Conservation (phyloP, 306 rosid species). For the Astragalus membranaceus region DNA sequence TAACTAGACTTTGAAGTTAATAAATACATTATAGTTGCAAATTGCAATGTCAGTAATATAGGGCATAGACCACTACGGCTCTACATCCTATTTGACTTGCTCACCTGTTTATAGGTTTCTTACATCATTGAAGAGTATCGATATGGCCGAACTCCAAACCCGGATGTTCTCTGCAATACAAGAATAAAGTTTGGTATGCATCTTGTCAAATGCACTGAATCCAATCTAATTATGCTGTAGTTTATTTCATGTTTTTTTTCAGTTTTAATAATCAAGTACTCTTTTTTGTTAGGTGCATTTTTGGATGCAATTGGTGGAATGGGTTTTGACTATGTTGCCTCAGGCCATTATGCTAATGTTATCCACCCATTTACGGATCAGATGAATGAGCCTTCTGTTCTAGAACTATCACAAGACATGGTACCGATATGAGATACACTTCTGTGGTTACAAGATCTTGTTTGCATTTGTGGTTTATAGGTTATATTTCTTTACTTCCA, state of each 20-base stretch:
- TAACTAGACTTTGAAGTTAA: too few species aligned
- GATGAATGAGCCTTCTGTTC: too few species aligned
- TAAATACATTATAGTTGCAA: too few species aligned
- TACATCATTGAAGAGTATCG: conserved; percentile 81
- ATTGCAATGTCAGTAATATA: background rate
- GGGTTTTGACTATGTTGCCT: conserved; percentile 81
- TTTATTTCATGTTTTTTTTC: background rate
- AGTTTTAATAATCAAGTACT: background rate
- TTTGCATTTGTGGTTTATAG: too few species aligned
- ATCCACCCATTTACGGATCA: too few species aligned
- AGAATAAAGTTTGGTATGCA: conserved; percentile 88
- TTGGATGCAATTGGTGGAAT: conserved; percentile 72
- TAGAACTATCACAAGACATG: too few species aligned
- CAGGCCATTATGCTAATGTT: too few species aligned
- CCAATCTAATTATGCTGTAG: background rate
- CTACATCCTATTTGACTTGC: conserved; percentile 1
- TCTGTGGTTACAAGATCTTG: too few species aligned
- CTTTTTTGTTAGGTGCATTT: conserved; percentile 67
- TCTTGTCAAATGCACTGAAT: background rate
- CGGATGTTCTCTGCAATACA: too few species aligned
- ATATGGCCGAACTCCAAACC: conserved; percentile 91
- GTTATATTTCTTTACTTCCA: too few species aligned
- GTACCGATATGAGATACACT: too few species aligned
- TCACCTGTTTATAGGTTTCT: conserved; percentile 53
- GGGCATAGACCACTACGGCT: background rate